Percentiles rank a stretch among this genome's conserved stretches.
phyloP scores from a whole-genome alignment of 2,329 filamentous ascomycete species.

The Aspergillus awamori region DNA sequence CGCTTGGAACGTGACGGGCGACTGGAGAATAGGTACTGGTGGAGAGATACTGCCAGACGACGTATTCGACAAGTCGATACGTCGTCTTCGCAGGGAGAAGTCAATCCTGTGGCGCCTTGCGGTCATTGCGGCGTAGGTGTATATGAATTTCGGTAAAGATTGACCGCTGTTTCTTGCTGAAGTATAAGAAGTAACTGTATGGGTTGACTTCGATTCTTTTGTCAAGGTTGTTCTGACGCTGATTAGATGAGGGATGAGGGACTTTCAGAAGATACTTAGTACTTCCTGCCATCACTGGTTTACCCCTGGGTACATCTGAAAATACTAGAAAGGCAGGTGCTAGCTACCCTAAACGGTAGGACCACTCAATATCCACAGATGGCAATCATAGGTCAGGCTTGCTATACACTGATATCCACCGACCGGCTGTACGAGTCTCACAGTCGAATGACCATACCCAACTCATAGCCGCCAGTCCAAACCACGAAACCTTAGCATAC shows the following conservation, averaged over 20 bases:
- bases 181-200: background rate
- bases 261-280: too few species aligned
- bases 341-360: background rate
- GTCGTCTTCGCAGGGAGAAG: slow-evolving; percentile 23
- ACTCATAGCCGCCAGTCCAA: background rate
- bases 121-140: slow-evolving; percentile 13
- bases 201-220: background rate
- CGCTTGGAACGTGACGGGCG: slow-evolving; percentile 24
- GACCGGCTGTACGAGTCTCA: too few species aligned
- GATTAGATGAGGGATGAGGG: too few species aligned
- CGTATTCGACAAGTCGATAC: slow-evolving; percentile 19
- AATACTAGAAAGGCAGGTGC: background rate
- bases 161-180: background rate
- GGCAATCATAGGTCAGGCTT: background rate
- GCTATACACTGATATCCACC: too few species aligned
- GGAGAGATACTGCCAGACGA: slow-evolving; percentile 22
- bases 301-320: too few species aligned
- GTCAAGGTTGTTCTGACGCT: background rate
- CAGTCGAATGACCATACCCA: background rate
- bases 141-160: too few species aligned
- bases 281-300: background rate
- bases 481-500: too few species aligned
- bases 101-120: slow-evolving; percentile 20
- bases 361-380: background rate
- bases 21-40: slow-evolving; percentile 23